Evolutionary conservation across 2,329 filamentous ascomycete species (phyloP).

Genomic region (Monilinia polystroma): DNA sequence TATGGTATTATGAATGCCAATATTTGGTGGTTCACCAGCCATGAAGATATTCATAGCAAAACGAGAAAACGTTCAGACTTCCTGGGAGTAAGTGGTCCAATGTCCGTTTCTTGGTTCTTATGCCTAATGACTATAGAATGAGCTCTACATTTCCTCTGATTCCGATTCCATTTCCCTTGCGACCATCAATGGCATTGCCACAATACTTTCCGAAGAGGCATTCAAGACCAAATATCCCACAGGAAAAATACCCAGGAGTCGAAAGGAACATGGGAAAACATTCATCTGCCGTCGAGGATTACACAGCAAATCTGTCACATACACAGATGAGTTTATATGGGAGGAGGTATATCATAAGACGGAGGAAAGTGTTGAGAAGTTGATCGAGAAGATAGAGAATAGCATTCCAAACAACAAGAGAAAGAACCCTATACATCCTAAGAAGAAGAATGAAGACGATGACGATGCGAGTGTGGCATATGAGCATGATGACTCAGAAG

Average conservation of each 20-base stretch:
- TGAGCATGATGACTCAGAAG: slow-evolving; percentile 33
- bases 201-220: slow-evolving; percentile 67
- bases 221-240: slow-evolving; percentile 71
- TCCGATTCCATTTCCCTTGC: slow-evolving; percentile 84
- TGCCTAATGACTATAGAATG: slow-evolving; percentile 57
- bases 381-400: slow-evolving; percentile 55
- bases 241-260: slow-evolving; percentile 70
- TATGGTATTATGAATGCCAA: slow-evolving; percentile 21
- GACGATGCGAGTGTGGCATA: slow-evolving; percentile 26
- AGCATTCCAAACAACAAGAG: slow-evolving; percentile 70
- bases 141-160: slow-evolving; percentile 85
- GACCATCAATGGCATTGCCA: slow-evolving; percentile 88
- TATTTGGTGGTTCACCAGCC: slow-evolving; percentile 91
- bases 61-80: slow-evolving; percentile 80
- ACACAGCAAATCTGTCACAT: slow-evolving; percentile 83
- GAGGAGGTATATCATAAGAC: slow-evolving; percentile 68
- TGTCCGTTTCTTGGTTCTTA: neutral
- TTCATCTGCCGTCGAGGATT: slow-evolving; percentile 90
- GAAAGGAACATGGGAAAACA: slow-evolving; percentile 76
- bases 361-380: slow-evolving; percentile 32
- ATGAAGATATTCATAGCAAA: slow-evolving; percentile 83
- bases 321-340: slow-evolving; percentile 91
- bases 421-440: slow-evolving; percentile 27
- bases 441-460: slow-evolving; percentile 32
- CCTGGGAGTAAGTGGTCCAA: slow-evolving; percentile 54